phyloP scores from a whole-genome alignment of 768 basidiomycete species.

The Dioszegia aurantiaca region DNA sequence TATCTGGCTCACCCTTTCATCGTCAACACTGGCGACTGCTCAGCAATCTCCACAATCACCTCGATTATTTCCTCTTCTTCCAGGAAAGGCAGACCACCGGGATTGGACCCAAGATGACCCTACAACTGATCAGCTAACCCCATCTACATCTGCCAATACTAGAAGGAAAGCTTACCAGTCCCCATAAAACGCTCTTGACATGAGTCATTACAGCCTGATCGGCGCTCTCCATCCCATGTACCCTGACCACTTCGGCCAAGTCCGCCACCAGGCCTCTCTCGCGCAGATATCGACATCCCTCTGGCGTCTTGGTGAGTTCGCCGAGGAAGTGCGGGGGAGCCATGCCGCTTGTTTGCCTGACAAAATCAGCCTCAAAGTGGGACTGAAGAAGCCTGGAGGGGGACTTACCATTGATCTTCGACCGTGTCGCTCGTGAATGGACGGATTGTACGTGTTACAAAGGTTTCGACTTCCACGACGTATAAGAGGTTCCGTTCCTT shows the following conservation, averaged over 20 bases:
- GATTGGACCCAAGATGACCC: conserved; percentile 91
- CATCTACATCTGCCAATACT: neutral
- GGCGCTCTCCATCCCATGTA: conserved; percentile 77
- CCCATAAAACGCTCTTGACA: conserved; percentile 94
- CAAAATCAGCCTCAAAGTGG: neutral
- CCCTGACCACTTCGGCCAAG: conserved; percentile 83
- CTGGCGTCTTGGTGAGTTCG: conserved; percentile 93
- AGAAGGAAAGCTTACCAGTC: conserved; percentile 66
- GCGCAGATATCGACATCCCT: conserved; percentile 84
- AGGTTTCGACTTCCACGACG: conserved; percentile 89
- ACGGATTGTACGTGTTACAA: conserved; percentile 59
- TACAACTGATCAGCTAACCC: conserved; percentile 49
- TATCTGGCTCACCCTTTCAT: conserved; percentile 74
- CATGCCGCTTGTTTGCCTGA: conserved; percentile 53
- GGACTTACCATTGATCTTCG: conserved; percentile 43
- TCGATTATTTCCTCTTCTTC: conserved; percentile 95
- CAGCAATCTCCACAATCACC: conserved; percentile 83
- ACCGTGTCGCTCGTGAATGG: conserved; percentile 38
- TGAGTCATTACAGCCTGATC: conserved; percentile 81
- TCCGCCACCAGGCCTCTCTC: conserved; percentile 88
- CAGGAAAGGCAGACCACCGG: conserved; percentile 86
- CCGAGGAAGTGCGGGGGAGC: conserved; percentile 96
- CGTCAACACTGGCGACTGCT: conserved; percentile 81
- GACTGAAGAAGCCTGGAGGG: neutral
- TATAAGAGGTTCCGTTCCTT: conserved; percentile 92